Evolutionary conservation across 495 filamentous ascomycete genomes (phyloP).

Genomic region (Jackrogersella multiformis): DNA sequence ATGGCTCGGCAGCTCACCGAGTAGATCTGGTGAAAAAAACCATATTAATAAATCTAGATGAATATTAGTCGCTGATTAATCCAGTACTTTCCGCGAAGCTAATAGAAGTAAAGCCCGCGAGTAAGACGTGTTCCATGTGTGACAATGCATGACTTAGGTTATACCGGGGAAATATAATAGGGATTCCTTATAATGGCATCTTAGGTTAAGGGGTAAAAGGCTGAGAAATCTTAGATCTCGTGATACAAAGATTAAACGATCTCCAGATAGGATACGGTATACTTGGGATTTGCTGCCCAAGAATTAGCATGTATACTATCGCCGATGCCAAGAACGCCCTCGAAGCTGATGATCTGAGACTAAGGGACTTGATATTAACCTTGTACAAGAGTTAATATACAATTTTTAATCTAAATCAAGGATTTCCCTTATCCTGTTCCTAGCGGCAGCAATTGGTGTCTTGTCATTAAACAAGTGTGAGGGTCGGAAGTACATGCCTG

Average conservation of each 20-base stretch:
- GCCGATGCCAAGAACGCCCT: background rate
- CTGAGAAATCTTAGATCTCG: constrained; percentile 5
- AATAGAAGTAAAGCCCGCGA: no score
- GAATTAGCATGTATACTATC: background rate
- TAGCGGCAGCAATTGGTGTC: background rate
- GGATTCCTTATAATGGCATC: no score
- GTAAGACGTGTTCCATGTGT: no score
- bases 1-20: background rate
- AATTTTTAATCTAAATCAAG: background rate
- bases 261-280: background rate
- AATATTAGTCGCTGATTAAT: constrained; percentile 11
- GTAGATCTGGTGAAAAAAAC: background rate
- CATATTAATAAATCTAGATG: background rate
- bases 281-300: background rate
- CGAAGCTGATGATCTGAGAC: background rate
- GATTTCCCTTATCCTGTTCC: background rate
- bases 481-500: background rate
- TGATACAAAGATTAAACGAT: background rate
- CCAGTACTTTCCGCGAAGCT: background rate
- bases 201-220: constrained; percentile 18
- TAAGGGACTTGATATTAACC: background rate
- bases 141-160: constrained; percentile 6
- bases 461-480: background rate
- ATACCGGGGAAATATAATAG: no score
- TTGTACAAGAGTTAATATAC: background rate